phyloP scores from a whole-genome alignment of 2,329 filamentous ascomycete species.

The Aureobasidium sp. region DNA sequence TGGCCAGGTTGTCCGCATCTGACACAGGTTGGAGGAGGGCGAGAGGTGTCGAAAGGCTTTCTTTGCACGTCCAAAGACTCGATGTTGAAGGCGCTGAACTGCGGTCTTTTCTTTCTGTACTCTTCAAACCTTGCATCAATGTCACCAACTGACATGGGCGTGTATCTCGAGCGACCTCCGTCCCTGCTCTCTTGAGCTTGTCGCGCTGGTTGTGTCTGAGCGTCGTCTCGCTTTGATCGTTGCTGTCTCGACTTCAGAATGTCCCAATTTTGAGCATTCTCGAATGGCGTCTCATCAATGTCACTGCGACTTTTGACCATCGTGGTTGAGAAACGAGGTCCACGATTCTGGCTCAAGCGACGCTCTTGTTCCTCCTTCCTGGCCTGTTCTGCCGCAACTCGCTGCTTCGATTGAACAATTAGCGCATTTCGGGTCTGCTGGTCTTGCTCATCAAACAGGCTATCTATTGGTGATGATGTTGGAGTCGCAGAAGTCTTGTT shows the following conservation, averaged over 20 bases:
- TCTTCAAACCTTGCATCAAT: conserved; percentile 22
- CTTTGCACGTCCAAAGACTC: conserved; percentile 3
- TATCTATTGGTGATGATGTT: background rate
- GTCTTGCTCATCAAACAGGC: conserved; percentile 7
- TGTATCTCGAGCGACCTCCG: background rate
- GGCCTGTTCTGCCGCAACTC: background rate
- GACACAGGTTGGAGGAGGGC: background rate
- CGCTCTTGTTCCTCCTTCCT: background rate
- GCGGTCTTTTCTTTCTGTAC: conserved; percentile 17
- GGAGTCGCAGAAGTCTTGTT: background rate
- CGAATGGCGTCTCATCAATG: conserved; percentile 10
- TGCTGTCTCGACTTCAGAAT: conserved; percentile 11
- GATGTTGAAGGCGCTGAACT: conserved; percentile 2
- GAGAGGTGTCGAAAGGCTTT: background rate
- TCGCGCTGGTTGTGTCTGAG: background rate
- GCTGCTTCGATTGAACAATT: background rate
- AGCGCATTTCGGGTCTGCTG: background rate
- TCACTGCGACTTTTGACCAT: conserved; percentile 1
- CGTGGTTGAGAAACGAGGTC: background rate
- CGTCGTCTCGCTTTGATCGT: background rate
- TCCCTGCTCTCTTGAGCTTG: background rate
- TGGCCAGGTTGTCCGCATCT: conserved; percentile 9
- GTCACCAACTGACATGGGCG: background rate
- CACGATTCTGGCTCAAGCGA: background rate
- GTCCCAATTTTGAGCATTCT: conserved; percentile 16